These are phyloP conservation scores for Hyaloscypha finlandica DNA, from an alignment of 495 filamentous ascomycete genomes.

Conservation along the genomic window DNA sequence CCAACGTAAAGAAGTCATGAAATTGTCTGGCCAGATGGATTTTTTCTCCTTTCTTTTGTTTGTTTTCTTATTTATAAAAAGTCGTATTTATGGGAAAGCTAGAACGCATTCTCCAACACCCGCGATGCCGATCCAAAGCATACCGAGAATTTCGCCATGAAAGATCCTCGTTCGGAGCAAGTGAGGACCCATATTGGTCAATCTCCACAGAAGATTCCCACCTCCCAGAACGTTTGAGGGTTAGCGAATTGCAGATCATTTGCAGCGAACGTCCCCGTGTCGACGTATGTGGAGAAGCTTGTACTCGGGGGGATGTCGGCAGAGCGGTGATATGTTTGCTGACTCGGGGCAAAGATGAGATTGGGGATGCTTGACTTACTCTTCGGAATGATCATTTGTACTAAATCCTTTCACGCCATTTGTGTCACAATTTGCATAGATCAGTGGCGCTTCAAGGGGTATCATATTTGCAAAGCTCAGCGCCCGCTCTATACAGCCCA, in stretches of 20 bases:
- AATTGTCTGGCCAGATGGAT: not conserved
- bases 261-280: not conserved
- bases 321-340: not conserved
- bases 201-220: no score
- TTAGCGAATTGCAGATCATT: not conserved
- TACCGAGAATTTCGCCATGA: not conserved
- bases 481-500: constrained; percentile 1
- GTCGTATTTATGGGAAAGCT: no score
- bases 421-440: no score
- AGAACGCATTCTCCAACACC: not conserved
- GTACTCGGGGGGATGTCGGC: not conserved
- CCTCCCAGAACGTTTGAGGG: not conserved
- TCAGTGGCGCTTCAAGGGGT: not conserved
- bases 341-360: not conserved
- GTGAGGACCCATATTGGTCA: no score
- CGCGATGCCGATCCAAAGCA: not conserved
- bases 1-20: not conserved
- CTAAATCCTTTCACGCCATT: no score
- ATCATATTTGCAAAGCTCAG: constrained; percentile 1
- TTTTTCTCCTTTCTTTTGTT: no score
- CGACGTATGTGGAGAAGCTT: not conserved
- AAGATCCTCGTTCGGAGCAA: no score
- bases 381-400: not conserved
- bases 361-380: not conserved
- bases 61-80: not conserved